phyloP scores from a whole-genome alignment of 495 filamentous ascomycete species.

The Aspergillus heteromorphus region DNA sequence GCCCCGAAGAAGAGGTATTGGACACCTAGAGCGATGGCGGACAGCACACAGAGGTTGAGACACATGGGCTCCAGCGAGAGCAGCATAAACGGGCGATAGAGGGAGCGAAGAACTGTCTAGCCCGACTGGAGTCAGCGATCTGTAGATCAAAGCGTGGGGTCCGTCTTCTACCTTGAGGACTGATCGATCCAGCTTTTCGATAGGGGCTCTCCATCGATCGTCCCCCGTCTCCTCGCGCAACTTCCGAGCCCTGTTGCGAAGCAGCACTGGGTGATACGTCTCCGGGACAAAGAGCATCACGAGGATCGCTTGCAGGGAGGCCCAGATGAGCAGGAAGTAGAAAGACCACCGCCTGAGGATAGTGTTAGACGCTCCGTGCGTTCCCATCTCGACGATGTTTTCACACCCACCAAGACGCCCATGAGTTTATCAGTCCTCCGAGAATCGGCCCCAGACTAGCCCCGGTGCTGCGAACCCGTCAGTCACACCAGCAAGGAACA shows the following conservation, averaged over 20 bases:
- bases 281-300: conserved; percentile 71
- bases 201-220: conserved; percentile 60
- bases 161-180: conserved; percentile 9
- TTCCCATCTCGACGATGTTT: not conserved
- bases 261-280: conserved; percentile 61
- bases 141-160: not conserved
- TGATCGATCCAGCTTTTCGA: conserved; percentile 64
- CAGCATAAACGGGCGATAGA: conserved; percentile 71
- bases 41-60: conserved; percentile 68
- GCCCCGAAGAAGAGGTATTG: conserved; percentile 87
- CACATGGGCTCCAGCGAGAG: conserved; percentile 78
- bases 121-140: not conserved
- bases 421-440: conserved; percentile 65
- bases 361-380: not conserved
- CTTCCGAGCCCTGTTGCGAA: conserved; percentile 53
- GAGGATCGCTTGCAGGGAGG: conserved; percentile 44
- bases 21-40: conserved; percentile 71
- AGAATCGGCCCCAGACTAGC: conserved; percentile 30
- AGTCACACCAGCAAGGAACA: not conserved
- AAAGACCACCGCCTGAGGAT: conserved; percentile 61
- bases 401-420: conserved; percentile 47
- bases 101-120: conserved; percentile 36
- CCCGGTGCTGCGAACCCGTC: conserved; percentile 34
- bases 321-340: conserved; percentile 74
- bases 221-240: conserved; percentile 62